Evolutionary conservation across 2,329 filamentous ascomycete species (phyloP).

Genomic region (Diaporthe sp.): DNA sequence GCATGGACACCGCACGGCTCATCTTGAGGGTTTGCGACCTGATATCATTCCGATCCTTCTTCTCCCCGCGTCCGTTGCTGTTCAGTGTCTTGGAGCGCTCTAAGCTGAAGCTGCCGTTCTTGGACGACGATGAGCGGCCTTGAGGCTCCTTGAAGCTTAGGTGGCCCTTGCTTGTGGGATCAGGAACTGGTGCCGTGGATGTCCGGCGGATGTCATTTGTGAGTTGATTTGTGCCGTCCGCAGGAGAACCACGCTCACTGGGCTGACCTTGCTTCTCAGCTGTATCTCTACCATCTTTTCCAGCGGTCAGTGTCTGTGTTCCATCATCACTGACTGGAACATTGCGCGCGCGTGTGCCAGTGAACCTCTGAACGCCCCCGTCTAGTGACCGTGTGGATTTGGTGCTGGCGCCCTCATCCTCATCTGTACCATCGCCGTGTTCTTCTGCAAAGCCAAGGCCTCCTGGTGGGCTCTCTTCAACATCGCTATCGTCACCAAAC

Average conservation of each 20-base stretch:
- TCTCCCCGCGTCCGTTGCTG: slow-evolving; percentile 5
- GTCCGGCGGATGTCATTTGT: background rate
- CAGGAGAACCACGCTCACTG: background rate
- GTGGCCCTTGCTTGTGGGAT: background rate
- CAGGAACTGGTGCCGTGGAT: slow-evolving; percentile 27
- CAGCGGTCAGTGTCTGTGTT: background rate
- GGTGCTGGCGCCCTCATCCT: slow-evolving; percentile 35
- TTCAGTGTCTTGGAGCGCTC: slow-evolving; percentile 1
- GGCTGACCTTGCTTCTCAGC: background rate
- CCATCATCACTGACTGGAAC: background rate
- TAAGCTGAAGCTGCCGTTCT: background rate
- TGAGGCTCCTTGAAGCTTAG: slow-evolving; percentile 28
- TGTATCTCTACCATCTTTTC: background rate
- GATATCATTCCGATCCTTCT: slow-evolving; percentile 17
- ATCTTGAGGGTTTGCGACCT: slow-evolving; percentile 29
- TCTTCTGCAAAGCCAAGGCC: slow-evolving; percentile 44
- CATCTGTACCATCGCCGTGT: slow-evolving; percentile 36
- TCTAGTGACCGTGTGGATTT: slow-evolving; percentile 40
- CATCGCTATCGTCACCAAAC: slow-evolving; percentile 49
- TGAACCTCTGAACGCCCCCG: slow-evolving; percentile 36
- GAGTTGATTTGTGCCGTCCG: background rate
- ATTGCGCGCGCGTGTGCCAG: slow-evolving; percentile 5
- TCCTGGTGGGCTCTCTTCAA: slow-evolving; percentile 53
- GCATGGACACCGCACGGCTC: slow-evolving; percentile 42
- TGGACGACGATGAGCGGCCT: slow-evolving; percentile 20